Evolutionary conservation across 495 filamentous ascomycete species (phyloP), one percentile per base, ranked within the genome.

Genomic region (Podospora tetraspora): DNA sequence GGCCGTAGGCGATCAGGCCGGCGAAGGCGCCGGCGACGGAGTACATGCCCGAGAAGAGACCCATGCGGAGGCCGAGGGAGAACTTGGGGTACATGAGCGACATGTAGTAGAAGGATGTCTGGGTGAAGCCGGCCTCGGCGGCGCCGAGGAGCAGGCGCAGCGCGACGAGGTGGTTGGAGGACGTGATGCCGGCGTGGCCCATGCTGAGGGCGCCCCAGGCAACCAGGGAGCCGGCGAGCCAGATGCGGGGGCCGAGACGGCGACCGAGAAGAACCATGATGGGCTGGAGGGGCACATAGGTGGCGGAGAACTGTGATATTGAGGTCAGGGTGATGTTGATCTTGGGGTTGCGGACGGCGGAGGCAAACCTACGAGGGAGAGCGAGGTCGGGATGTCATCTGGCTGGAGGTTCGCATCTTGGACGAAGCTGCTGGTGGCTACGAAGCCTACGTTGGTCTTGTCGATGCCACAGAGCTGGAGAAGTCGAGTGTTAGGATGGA

Each of bases 11-110:
- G 4, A 88, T 75, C 34, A 88, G 86, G 68, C 87, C 86, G 4
- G 80, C 74, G 63, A 86, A 80, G 0, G 83, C 87, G 8, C 82
- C 84, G 10, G 87, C 87, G 5, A 87, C 76, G 27, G 80, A 83
- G 62, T 85, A 86, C 68, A 88, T 83, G 57, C 88, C 77, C 63
- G 86, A 87, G 75, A 89, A 89, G 24, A 83, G 64, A 3, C 84
- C 82, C 72, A 85, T 84, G 16, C 87, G 80, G 68, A 86, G 86
- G 24, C 84, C 83, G 13, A 89, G 76, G 12, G 80, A 79, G 70
- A 87, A 88, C 84, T 84, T 86, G 66, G 82, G 84, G 24, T 78
- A 82, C 3, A 88, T 91, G 87, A 90, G 91, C 32, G 86, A 79
- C 61, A 82, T 71, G 68, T 81, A 82, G 69, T 86, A 87, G 3